Evolutionary conservation across 768 basidiomycete genomes (phyloP).

Genomic region (Pleurotus djamor): DNA sequence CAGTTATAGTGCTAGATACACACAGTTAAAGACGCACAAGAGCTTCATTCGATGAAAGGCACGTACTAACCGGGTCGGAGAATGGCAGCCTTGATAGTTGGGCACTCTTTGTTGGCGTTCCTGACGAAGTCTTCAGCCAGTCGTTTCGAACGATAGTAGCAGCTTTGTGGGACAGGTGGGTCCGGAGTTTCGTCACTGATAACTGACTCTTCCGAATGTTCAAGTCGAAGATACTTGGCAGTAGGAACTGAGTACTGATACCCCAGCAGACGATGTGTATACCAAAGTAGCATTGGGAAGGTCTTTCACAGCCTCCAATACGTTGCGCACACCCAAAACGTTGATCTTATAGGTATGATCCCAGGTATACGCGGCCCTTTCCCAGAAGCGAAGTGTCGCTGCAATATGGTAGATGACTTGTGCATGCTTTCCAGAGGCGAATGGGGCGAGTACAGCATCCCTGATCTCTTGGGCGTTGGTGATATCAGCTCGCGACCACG

Average conservation of each 20-base stretch:
- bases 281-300: slow-evolving; percentile 39
- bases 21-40: background rate
- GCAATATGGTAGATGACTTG: slow-evolving; percentile 57
- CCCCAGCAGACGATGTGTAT: slow-evolving; percentile 42
- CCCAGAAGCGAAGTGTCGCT: slow-evolving; percentile 56
- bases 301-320: slow-evolving; percentile 40
- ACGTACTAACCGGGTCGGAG: slow-evolving; percentile 30
- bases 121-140: slow-evolving; percentile 51
- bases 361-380: slow-evolving; percentile 40
- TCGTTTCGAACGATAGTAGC: slow-evolving; percentile 56
- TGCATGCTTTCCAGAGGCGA: slow-evolving; percentile 33
- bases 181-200: slow-evolving; percentile 49
- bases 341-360: slow-evolving; percentile 46
- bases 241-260: slow-evolving; percentile 41
- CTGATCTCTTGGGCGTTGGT: slow-evolving; percentile 24
- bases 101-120: slow-evolving; percentile 44
- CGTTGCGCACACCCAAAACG: slow-evolving; percentile 44
- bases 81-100: slow-evolving; percentile 38
- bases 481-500: slow-evolving; percentile 26
- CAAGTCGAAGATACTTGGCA: slow-evolving; percentile 27
- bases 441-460: slow-evolving; percentile 19
- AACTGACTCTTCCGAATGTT: slow-evolving; percentile 13
- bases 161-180: slow-evolving; percentile 34
- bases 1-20: slow-evolving; percentile 25
- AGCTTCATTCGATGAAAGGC: background rate